Base-by-base conservation (phyloP, 2,329 filamentous ascomycete genomes). In the Nemania sp. region DNA sequence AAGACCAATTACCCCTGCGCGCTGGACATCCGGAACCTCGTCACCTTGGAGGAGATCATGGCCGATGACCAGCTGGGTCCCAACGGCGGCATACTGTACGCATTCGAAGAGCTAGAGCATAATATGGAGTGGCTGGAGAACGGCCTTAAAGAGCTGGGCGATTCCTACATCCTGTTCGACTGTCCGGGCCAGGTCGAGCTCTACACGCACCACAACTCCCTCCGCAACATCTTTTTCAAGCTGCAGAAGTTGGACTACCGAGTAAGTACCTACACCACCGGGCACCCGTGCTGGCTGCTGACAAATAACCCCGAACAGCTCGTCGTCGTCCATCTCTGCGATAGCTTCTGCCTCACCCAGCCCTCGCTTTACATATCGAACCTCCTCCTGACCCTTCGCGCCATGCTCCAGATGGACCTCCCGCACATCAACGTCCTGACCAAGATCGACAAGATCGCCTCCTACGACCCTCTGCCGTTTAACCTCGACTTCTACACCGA, bases 331-430 rank as follows among this genome's bases (percentile, higher is more conserved):
- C 92, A 98, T 76, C 87, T 99, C 37, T 92, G 95, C 65, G 95
- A 99, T 75, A 96, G 91, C 5, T 95, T 97, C 74, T 94, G 92
- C 74, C 83, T 98, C 29, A 97, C 93, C 0, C 87, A 96, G 62
- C 95, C 95, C 0, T 97, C 93, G 2, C 85, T 98, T 62, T 99
- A 97, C 77, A 90, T 99, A 61, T 96, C 94, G 67, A 95, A 96
- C 69, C 83, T 99, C 59, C 88, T 99, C 58, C 87, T 99, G 21
- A 94, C 92, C 57, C 86, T 99, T 65, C 90, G 95, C 67, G 93
- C 92, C 69, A 99, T 99, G 94, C 87, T 99, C 54, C 95, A 98
- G 78, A 94, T 99, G 85, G 95, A 98, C 72, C 90, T 98, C 63
- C 92, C 95, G 0, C 92, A 97, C 73, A 82, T 99, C 67, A 99